A percentile compares a stretch with the other conserved stretches of the same genome.
Evolutionary conservation across 768 basidiomycete genomes (phyloP).

Genomic region (Infundibulicybe gibba): DNA sequence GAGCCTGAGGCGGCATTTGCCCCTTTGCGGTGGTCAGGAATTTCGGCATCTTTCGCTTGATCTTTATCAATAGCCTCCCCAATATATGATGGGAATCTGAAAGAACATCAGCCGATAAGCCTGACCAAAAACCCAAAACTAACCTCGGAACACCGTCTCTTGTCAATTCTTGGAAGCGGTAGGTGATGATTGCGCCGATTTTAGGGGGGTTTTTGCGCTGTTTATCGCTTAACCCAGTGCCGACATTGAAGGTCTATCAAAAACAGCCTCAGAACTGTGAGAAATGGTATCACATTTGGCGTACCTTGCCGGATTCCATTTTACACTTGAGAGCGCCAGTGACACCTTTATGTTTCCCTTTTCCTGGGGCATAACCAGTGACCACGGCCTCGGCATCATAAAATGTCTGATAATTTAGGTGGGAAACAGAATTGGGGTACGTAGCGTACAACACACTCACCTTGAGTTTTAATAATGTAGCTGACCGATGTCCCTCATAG

Average conservation of each 20-base stretch:
- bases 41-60: conserved; percentile 51
- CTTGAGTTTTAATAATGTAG: conserved; percentile 53
- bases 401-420: conserved; percentile 34
- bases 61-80: conserved; percentile 52
- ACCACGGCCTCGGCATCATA: conserved; percentile 60
- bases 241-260: conserved; percentile 53
- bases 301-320: conserved; percentile 60
- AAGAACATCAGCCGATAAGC: neutral
- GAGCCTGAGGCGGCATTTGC: neutral
- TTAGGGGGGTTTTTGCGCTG: conserved; percentile 52
- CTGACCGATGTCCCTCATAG: conserved; percentile 49
- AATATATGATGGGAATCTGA: conserved; percentile 51
- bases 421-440: neutral
- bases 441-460: conserved; percentile 11
- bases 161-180: conserved; percentile 60
- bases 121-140: conserved; percentile 2
- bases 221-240: conserved; percentile 51
- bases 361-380: conserved; percentile 52
- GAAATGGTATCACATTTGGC: neutral
- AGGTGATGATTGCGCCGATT: conserved; percentile 50
- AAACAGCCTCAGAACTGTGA: neutral
- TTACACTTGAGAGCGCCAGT: conserved; percentile 51
- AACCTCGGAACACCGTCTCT: conserved; percentile 55
- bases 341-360: conserved; percentile 45
- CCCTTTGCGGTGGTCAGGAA: conserved; percentile 36